phyloP scores from a whole-genome alignment of 176 grass and related monocot genomes.

The Cenchrus americanus region DNA sequence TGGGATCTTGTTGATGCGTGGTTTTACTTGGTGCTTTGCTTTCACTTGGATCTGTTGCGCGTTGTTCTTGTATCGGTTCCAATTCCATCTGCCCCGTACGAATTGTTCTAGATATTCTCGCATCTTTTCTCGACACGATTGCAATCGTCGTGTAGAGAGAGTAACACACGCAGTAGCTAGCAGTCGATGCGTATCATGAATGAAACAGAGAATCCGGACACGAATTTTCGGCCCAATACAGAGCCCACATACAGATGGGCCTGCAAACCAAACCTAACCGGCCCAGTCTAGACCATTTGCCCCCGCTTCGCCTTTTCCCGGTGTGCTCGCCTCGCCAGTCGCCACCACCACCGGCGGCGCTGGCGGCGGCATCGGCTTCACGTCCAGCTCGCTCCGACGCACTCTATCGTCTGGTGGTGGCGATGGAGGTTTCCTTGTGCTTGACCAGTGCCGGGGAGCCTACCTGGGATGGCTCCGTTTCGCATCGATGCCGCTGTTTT shows the following conservation, averaged over 20 bases:
- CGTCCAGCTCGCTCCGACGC: neutral
- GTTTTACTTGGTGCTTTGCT: neutral
- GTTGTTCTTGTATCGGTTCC: neutral
- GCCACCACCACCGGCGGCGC: neutral
- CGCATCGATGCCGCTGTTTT: neutral
- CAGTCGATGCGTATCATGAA: neutral
- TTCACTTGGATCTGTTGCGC: neutral
- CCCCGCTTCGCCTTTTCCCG: no score
- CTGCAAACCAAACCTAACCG: neutral
- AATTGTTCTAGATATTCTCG: no score
- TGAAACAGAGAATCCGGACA: neutral
- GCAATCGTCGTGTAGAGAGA: neutral
- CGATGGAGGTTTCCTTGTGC: neutral
- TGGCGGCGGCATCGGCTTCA: no score
- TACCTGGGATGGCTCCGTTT: neutral
- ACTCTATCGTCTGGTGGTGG: no score
- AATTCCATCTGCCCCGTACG: no score
- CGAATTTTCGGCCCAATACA: neutral
- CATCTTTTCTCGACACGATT: neutral
- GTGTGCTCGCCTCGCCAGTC: neutral
- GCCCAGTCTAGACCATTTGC: neutral
- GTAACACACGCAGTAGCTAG: neutral
- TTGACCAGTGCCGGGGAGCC: neutral
- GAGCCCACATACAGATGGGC: neutral
- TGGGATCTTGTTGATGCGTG: neutral